phyloP scores from a whole-genome alignment of 345 rosid species.

The Pelargonium nanum region DNA sequence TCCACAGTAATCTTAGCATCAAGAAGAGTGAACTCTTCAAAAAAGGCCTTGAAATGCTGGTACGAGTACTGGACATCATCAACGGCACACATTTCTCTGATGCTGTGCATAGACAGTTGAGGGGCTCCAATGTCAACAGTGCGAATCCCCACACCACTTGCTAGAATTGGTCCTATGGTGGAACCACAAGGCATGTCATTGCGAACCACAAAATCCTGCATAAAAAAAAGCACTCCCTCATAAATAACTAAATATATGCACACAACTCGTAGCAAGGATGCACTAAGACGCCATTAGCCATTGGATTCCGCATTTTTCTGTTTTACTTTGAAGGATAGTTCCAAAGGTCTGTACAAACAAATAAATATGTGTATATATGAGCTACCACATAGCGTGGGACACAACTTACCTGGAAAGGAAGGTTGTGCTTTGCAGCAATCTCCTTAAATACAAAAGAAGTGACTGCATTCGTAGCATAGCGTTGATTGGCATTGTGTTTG shows the following conservation, averaged over 20 bases:
- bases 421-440: conserved; percentile 60
- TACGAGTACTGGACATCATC: conserved; percentile 73
- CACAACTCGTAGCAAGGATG: too few relatives aligned
- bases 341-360: too few relatives aligned
- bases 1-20: conserved; percentile 63
- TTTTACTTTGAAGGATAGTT: too few relatives aligned
- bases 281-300: too few relatives aligned
- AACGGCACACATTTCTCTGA: conserved; percentile 88
- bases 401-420: conserved; percentile 64
- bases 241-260: neutral
- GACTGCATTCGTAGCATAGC: conserved; percentile 89
- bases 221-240: neutral
- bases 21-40: conserved; percentile 52
- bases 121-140: conserved; percentile 97
- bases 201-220: conserved; percentile 92
- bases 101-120: conserved; percentile 94
- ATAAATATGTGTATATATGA: too few relatives aligned
- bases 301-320: too few relatives aligned
- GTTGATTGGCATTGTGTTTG: conserved; percentile 94
- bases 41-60: conserved; percentile 89
- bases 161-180: conserved; percentile 91
- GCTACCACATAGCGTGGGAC: too few relatives aligned
- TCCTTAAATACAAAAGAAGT: conserved; percentile 76
- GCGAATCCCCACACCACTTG: conserved; percentile 90
- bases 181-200: conserved; percentile 94